Evolutionary conservation across 768 basidiomycete genomes (phyloP).

Genomic region (Hericium alpestre): DNA sequence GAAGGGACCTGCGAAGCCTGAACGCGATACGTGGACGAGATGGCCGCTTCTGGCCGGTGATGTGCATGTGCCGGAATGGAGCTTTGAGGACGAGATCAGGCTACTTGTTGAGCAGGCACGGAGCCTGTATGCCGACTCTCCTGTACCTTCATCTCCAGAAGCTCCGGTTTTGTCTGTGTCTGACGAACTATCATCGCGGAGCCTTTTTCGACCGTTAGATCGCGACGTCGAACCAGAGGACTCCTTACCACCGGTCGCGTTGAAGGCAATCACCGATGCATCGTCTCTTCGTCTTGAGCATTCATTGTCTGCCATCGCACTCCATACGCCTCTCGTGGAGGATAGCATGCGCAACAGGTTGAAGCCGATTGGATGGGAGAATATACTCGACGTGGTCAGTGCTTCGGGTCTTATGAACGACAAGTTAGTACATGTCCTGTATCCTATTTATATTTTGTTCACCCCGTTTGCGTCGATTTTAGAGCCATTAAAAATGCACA

Average conservation of each 20-base stretch:
- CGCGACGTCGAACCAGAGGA: conserved; percentile 20
- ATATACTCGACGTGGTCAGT: conserved; percentile 44
- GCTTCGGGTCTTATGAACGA: conserved; percentile 25
- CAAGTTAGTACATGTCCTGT: conserved; percentile 13
- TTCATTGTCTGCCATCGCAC: conserved; percentile 43
- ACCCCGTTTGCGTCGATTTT: not conserved
- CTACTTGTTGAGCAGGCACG: conserved; percentile 30
- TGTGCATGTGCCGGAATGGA: conserved; percentile 59
- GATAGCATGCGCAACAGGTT: conserved; percentile 58
- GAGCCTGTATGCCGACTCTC: no score
- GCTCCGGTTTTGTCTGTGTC: conserved; percentile 3
- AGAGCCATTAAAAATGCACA: conserved; percentile 8
- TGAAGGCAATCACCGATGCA: conserved; percentile 30
- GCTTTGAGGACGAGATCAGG: conserved; percentile 56
- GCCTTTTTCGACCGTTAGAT: not conserved
- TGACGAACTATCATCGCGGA: not conserved
- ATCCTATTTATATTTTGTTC: not conserved
- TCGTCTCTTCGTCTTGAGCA: conserved; percentile 37
- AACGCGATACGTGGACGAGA: conserved; percentile 53
- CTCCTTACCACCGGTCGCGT: conserved; percentile 22
- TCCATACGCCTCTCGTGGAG: conserved; percentile 43
- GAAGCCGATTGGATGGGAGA: conserved; percentile 51
- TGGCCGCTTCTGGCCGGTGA: conserved; percentile 65
- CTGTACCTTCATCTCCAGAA: not conserved
- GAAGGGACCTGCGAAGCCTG: conserved; percentile 13